Conservation (phyloP, 805 yeast species). For the Candida stauntonica region DNA sequence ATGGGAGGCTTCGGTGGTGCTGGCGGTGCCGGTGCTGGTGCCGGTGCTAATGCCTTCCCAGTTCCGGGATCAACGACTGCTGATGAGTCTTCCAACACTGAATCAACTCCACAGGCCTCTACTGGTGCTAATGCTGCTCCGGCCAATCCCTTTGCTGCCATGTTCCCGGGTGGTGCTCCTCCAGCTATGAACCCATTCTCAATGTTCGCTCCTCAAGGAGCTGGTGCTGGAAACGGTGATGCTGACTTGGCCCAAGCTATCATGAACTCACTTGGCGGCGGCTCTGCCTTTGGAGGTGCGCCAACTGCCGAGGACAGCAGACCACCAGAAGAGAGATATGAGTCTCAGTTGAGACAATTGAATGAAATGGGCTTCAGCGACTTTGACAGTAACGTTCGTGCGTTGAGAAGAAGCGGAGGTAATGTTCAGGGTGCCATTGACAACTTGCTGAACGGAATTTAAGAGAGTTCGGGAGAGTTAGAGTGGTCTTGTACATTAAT, state of each 20-base stretch:
- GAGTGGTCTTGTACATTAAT: too few species aligned
- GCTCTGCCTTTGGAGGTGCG: conserved; percentile 20
- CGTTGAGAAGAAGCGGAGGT: conserved; percentile 93
- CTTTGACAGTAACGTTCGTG: conserved; percentile 86
- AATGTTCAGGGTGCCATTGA: conserved; percentile 96
- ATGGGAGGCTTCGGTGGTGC: conserved; percentile 32
- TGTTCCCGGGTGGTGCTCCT: conserved; percentile 22
- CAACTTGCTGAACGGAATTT: conserved; percentile 59
- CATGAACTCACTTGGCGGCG: conserved; percentile 36
- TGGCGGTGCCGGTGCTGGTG: conserved; percentile 23
- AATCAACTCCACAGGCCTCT: conserved; percentile 33
- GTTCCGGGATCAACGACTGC: conserved; percentile 42
- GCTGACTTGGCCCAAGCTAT: conserved; percentile 44
- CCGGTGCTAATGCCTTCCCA: conserved; percentile 36
- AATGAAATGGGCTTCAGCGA: conserved; percentile 88
- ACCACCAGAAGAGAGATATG: conserved; percentile 80
- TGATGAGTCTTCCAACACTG: too few species aligned
- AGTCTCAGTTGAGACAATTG: conserved; percentile 63
- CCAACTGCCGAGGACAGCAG: conserved; percentile 43
- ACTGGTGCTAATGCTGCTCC: conserved; percentile 10
- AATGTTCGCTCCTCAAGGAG: conserved; percentile 8
- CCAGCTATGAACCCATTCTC: conserved; percentile 46
- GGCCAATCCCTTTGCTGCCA: conserved; percentile 14
- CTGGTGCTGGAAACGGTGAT: conserved; percentile 25
- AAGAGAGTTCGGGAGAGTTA: too few species aligned